Conservation (phyloP, 768 basidiomycete genomes). For the Suillus paluster region DNA sequence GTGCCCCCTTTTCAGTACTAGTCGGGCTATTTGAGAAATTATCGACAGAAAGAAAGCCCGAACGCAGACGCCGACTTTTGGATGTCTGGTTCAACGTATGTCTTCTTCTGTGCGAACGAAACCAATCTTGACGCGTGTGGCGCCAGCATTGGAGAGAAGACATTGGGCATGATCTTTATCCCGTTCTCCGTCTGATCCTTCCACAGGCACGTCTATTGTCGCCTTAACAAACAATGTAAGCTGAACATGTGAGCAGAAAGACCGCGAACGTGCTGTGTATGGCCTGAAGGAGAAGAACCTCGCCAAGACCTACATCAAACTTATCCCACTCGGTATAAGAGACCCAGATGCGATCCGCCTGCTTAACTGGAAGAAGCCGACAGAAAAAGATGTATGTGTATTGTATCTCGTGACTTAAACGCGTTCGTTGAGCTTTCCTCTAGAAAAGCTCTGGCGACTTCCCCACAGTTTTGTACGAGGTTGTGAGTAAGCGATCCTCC, state of each 20-base stretch:
- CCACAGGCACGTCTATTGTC: conserved; percentile 68
- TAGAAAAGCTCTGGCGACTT: conserved; percentile 86
- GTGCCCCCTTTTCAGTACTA: conserved; percentile 71
- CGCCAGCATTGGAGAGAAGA: conserved; percentile 81
- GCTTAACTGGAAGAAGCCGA: conserved; percentile 89
- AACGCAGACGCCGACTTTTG: conserved; percentile 72
- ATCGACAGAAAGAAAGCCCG: conserved; percentile 72
- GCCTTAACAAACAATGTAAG: background rate
- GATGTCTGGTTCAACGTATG: conserved; percentile 82
- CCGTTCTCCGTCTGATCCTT: conserved; percentile 84
- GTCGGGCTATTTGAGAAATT: conserved; percentile 77
- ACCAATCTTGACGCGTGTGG: conserved; percentile 19
- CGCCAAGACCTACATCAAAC: conserved; percentile 89
- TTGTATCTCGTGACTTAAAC: background rate
- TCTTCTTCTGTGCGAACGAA: conserved; percentile 3
- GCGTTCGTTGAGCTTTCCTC: conserved; percentile 5
- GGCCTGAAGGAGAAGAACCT: conserved; percentile 94
- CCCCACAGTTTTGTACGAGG: conserved; percentile 83
- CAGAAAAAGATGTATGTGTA: conserved; percentile 61
- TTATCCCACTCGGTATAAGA: conserved; percentile 81
- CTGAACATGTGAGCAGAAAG: conserved; percentile 64
- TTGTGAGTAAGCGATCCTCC: conserved; percentile 83
- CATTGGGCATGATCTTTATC: conserved; percentile 88
- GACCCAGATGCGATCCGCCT: conserved; percentile 84
- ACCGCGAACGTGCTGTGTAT: conserved; percentile 90